Base-by-base conservation (phyloP, 257 asterid species). In the Asclepias syriaca region DNA sequence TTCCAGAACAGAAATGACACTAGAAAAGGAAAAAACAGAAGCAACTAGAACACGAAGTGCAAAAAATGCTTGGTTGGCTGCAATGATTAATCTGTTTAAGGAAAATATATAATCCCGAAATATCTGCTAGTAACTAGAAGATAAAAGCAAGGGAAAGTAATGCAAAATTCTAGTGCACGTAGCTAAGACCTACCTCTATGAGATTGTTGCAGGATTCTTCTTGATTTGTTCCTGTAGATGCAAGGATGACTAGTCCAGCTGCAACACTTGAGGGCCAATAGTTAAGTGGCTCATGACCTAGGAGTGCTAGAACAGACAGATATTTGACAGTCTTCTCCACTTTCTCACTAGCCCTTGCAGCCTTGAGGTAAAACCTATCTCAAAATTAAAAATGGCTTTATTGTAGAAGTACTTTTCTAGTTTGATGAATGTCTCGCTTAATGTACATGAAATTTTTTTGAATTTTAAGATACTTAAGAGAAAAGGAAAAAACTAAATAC, bases 211-310 rank as follows among this genome's bases (percentile, higher is more conserved):
- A 82, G 54, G 88, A 86, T 60, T 85, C 89, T 77, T 85, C 85
- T 78, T 81, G 81, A 73, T 86, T 77, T 53, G 85, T 78, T 60
- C 90, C 96, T 59, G 78, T 76, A 34, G 87, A 86, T 78, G 97
- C 92, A 59, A 95, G 91, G 74, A 90, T 85, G 71, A 92, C 96
- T n/a, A 92, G 85, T 14, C 87, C 95, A 70, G 99, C 96, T 73
- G 99, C 99, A 55, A 92, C 92, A 72, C 96, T 87, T 29, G 98
- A 95, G 49, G 99, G 98, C 95, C 99, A 92, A 72, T 77, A 92
- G 85, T 91, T 84, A 58, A 92, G 96, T 80, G 87, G 97, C 80
- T 95, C 94, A 76, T 85, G 96, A 74, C 98, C 90, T 74, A 87
- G 85, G 75, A 90, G 84, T 18, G 95, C 85, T 69, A 95, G 87